These are phyloP conservation scores for Bretschneidera sinensis DNA, from an alignment of 345 rosid species.

Conservation along the genomic window DNA sequence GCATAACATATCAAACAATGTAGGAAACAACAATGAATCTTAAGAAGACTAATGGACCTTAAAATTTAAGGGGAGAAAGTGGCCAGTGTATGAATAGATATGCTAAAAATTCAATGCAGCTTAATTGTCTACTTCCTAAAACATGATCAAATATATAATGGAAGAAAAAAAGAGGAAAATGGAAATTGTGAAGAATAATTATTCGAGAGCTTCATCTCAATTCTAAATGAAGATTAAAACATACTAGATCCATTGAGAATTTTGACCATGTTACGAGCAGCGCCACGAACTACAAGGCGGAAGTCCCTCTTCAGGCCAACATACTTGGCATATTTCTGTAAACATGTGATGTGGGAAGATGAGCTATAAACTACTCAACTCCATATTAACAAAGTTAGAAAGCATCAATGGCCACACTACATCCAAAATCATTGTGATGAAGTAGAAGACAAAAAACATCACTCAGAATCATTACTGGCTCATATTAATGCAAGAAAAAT, in stretches of 20 bases:
- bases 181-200: no score
- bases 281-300: slow-evolving; percentile 94
- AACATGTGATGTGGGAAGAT: slow-evolving; percentile 9
- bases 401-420: slow-evolving; percentile 1
- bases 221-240: slow-evolving; percentile 21
- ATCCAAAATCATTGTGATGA: not conserved
- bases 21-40: not conserved
- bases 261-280: slow-evolving; percentile 87
- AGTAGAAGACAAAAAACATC: not conserved
- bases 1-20: not conserved
- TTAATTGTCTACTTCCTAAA: not conserved
- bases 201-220: slow-evolving; percentile 6
- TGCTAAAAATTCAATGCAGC: not conserved
- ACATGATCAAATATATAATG: not conserved
- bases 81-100: not conserved
- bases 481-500: not conserved
- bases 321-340: slow-evolving; percentile 78
- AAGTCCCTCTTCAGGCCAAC: slow-evolving; percentile 95
- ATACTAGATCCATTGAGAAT: slow-evolving; percentile 79
- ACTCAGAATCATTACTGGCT: no score
- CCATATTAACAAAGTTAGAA: slow-evolving; percentile 12
- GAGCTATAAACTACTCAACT: slow-evolving; percentile 2
- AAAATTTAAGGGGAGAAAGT: no score
- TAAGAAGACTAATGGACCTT: no score
- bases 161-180: not conserved